Evolutionary conservation across 805 yeast species (phyloP), one percentile per base, ranked within the genome.

Genomic region (Komagataella ulmi): DNA sequence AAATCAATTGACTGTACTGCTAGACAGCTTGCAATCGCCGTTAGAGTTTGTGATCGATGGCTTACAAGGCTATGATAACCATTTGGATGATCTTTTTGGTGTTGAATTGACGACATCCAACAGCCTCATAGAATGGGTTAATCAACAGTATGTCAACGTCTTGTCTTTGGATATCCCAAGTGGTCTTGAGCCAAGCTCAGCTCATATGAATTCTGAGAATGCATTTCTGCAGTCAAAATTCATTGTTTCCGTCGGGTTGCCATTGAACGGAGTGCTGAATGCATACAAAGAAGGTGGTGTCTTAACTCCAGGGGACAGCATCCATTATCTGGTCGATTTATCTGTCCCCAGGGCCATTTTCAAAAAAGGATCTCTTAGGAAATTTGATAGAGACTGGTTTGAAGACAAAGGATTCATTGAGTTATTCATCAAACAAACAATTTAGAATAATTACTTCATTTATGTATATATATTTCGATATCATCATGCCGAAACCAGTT

Each of bases 181-280:
- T 1, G 96, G 96, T 3, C 69, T 84, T 45, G 95, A 87, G 60
- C 83, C 89, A 6, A 87, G 93, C 3, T 79, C 95, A 0, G 97
- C 96, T 6, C 67, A 70, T 17, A 58, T 63, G 12, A 49, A 69
- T 66, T 23, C 61, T 62, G 7, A 61, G 57, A 56, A 68, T 61
- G 48, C 52, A 17, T 24, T 17, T 5, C 60, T 83, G 7, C 65
- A 69, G 10, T 69, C 85, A 52, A 75, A 74, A 53, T 80, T 81
- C 67, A 74, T 87, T 44, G 75, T 83, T 3, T 81, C 90, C 43
- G 67, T 82, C 58, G 95, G 93, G 2, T 67, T 88, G 55, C 95
- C 95, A 2, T 64, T 85, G 48, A 74, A 77, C 18, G 85, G 89
- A 0, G 58, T 84, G 23, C 59, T 76, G 14, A 79, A 78, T 56